Percentiles rank a stretch among this genome's conserved stretches.
Conservation (phyloP, 2,329 filamentous ascomycete species). For the Blumeria graminis region DNA sequence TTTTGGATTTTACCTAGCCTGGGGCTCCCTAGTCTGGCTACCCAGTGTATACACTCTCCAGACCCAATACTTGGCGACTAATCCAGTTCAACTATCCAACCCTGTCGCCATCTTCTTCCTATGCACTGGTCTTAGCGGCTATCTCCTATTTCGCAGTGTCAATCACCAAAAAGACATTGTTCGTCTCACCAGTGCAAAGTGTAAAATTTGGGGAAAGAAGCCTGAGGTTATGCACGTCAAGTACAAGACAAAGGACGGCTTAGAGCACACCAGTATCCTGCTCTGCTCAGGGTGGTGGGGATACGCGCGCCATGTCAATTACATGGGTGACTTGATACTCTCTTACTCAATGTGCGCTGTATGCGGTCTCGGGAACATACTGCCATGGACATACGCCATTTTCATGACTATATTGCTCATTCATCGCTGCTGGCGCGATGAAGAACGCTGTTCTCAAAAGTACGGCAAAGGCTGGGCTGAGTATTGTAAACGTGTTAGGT, state of each 20-base stretch:
- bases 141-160: conserved; percentile 21
- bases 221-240: conserved; percentile 18
- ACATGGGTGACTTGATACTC: conserved; percentile 18
- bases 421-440: conserved; percentile 22
- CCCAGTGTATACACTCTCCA: conserved; percentile 24
- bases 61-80: conserved; percentile 21
- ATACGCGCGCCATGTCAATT: conserved; percentile 19
- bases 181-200: conserved; percentile 18
- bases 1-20: conserved; percentile 19
- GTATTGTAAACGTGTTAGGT: conserved; percentile 12
- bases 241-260: conserved; percentile 20
- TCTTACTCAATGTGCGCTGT: conserved; percentile 20
- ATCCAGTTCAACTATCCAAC: conserved; percentile 17
- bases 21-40: conserved; percentile 22
- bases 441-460: conserved; percentile 21
- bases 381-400: conserved; percentile 22
- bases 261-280: conserved; percentile 18
- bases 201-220: conserved; percentile 19
- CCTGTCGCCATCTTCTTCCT: conserved; percentile 12
- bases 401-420: conserved; percentile 22
- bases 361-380: conserved; percentile 16
- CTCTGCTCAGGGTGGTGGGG: conserved; percentile 21
- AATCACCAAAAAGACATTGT: conserved; percentile 22
- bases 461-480: conserved; percentile 22
- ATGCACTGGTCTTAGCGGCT: conserved; percentile 17